Evolutionary conservation across 1,139 yeast genomes (phyloP), one percentile per base, ranked within the genome.

Genomic region (Candida buenavistaensis): DNA sequence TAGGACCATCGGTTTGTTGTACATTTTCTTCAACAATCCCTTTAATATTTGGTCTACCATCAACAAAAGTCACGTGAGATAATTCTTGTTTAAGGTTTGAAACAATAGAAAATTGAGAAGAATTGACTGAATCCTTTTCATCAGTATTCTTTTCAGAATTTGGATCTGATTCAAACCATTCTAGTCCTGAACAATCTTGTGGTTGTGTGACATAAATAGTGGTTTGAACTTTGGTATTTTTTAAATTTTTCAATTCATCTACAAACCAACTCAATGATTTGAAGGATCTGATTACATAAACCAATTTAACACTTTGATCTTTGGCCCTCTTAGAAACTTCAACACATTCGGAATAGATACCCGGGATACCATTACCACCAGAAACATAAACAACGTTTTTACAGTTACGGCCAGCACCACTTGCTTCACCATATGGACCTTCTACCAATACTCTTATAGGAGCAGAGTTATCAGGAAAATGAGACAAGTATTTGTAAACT

Each of bases 241-340:
- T 47, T 36, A 64, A 51, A 6, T 49, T 47, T 31, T 43, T 39
- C 31, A 67, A 49, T n/a, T 52, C 54, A 38, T 64, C 51, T 24
- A 56, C 29, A 4, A 68, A 54, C 77, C 77, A 71, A 17, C 55
- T 61, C 26, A 56, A 30, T 7, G 50, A 39, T 43, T 71, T 69
- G 70, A 74, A 71, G 44, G 69, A 74, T 26, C 69, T 54, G 16
- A 66, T 48, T 23, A 63, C 50, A 72, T 72, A 67, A 19, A 50
- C 38, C 38, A 67, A 51, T 41, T 62, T 64, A 28, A 65, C 39
- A 4, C 40, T 39, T 57, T 16, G 46, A 39, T 47, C 41, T 2
- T 36, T 41, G 2, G 52, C 35, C 65, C 72, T 28, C 63, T 60
- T 38, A 57, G 55, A 55, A 39, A 58, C 45, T 30, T 61, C 62